Evolutionary conservation across 208 protist species (phyloP), one percentile per base, ranked within the genome.

Genomic region (Phytomonas sp.): DNA sequence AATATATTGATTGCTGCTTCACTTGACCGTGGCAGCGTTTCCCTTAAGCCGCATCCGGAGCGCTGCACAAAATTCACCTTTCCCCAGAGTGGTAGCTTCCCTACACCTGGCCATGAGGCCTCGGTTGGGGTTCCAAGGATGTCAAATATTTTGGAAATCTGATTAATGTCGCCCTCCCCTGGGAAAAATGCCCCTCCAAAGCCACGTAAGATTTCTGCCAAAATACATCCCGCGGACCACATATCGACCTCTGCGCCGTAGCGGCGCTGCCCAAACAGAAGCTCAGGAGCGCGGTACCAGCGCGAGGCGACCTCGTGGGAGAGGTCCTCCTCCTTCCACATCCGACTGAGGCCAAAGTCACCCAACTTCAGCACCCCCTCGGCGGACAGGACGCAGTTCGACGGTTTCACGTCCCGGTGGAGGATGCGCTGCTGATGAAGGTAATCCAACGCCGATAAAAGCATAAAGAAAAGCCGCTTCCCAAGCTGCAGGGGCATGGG

Each of bases 241-340:
- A 99, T 85, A 78, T 98, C 97, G 34, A 99, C 97, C 15, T 95
- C 78, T 11, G 91, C 81, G 31, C 88, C 97, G 80, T 99, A 99
- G 26, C 77, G 75, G 34, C 84, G 77, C 62, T 92, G 85, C 76
- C 99, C 98, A 63, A 93, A 75, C 53, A 99, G 92, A 60, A 99
- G 83, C 83, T 99, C 98, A 4, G 98, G 99, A 3, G 98, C 89
- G 43, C 99, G 90, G 75, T 99, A 99, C 98, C 98, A 99, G 7
- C 99, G 85, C 29, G 97, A 99, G 37, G 96, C 96, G 1, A 98
- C 97, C 75, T 98, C 98, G 71, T 98, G 95, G 30, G 97, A 98
- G 82, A 98, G 88, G 6, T 85, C 85, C 7, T 79, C 84, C 2
- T 86, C 80, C 11, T 82, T 75, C 9, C 81, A 74, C 20, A 81